Evolutionary conservation across 2,329 filamentous ascomycete genomes (phyloP).

Genomic region (Calonectria honghensis): DNA sequence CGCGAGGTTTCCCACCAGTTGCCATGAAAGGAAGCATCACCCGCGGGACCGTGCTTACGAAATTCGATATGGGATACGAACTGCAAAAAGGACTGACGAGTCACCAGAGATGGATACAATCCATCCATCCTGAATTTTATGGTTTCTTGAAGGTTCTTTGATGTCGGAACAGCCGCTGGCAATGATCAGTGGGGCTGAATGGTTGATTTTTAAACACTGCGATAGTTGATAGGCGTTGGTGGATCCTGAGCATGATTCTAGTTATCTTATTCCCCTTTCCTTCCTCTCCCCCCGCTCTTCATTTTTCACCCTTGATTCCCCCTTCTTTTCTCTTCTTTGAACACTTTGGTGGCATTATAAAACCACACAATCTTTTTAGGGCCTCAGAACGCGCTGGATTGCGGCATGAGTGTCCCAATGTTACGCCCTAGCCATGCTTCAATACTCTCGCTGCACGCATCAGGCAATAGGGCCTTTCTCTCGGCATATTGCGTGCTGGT

Average conservation of each 20-base stretch:
- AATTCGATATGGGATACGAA: constrained; percentile 2
- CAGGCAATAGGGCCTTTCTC: not conserved
- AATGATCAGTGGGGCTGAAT: not conserved
- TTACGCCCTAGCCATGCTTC: not conserved
- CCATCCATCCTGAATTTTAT: no score
- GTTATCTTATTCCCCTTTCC: not conserved
- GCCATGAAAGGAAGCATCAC: not conserved
- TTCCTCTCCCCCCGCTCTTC: not conserved
- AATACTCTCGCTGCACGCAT: not conserved
- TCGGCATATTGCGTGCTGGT: constrained; percentile 1
- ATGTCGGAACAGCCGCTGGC: no score
- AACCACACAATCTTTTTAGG: not conserved
- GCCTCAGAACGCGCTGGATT: not conserved
- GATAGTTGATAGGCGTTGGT: constrained; percentile 9
- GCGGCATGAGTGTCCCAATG: not conserved
- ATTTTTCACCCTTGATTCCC: not conserved
- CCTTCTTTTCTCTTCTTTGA: not conserved
- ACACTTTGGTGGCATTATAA: not conserved
- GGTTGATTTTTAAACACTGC: not conserved
- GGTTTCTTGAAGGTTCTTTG: not conserved
- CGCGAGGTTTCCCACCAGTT: not conserved
- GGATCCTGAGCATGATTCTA: not conserved
- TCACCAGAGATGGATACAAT: not conserved
- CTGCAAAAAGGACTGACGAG: not conserved
- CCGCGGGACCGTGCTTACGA: not conserved